phyloP scores from a whole-genome alignment of 768 basidiomycete species.

The Trametes cubensis region DNA sequence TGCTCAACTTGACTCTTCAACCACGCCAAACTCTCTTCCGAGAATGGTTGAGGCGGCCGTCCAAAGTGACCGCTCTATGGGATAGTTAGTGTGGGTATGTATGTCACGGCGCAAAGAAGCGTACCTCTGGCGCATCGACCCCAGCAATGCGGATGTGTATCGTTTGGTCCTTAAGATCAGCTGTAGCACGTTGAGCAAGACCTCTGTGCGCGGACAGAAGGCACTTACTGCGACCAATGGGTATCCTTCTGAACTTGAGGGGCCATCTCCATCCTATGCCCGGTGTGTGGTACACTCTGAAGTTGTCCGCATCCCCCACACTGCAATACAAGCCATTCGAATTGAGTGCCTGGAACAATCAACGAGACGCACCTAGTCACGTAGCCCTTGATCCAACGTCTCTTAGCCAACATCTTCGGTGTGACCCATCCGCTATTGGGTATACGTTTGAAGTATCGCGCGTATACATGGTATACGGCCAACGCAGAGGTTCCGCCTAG shows the following conservation, averaged over 20 bases:
- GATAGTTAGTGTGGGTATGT: background rate
- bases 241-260: constrained; percentile 67
- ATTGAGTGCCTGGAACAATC: background rate
- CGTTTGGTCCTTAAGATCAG: constrained; percentile 79
- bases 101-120: constrained; percentile 11
- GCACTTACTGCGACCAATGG: constrained; percentile 51
- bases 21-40: constrained; percentile 76
- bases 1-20: constrained; percentile 59
- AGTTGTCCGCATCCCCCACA: constrained; percentile 88
- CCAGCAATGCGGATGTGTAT: constrained; percentile 88
- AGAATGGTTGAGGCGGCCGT: constrained; percentile 71
- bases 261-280: constrained; percentile 75
- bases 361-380: constrained; percentile 68
- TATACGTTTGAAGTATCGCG: constrained; percentile 60
- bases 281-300: constrained; percentile 86
- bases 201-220: background rate
- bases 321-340: constrained; percentile 38
- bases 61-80: constrained; percentile 82
- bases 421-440: constrained; percentile 71
- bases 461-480: constrained; percentile 47
- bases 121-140: constrained; percentile 90
- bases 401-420: constrained; percentile 56
- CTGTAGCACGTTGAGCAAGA: background rate
- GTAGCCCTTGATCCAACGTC: constrained; percentile 73
- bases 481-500: constrained; percentile 33